Evolutionary conservation across 2,329 filamentous ascomycete species (phyloP).

Genomic region (Alternaria longipes): DNA sequence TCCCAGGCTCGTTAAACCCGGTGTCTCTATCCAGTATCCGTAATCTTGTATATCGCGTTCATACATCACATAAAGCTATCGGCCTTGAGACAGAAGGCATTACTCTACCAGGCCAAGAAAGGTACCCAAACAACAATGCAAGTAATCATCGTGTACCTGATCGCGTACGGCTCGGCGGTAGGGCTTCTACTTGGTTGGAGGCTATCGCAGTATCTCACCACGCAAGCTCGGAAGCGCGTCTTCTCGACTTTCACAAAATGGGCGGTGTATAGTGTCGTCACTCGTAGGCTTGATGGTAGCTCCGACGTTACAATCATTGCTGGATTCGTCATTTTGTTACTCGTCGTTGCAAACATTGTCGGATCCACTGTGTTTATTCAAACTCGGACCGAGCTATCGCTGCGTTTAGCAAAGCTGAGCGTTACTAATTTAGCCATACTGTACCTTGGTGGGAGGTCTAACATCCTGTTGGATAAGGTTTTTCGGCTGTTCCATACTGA

Average conservation of each 20-base stretch:
- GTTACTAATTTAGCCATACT: not conserved
- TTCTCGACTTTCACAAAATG: constrained; percentile 1
- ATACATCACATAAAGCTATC: not conserved
- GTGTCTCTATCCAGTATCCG: too few species aligned
- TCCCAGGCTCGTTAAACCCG: too few species aligned
- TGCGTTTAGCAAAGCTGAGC: not conserved
- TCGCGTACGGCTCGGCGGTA: not conserved
- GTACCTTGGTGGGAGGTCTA: constrained; percentile 3
- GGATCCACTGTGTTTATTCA: not conserved
- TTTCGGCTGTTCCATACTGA: constrained; percentile 1
- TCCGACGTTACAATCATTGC: not conserved
- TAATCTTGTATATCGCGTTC: not conserved
- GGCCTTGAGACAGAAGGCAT: not conserved
- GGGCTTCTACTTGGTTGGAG: constrained; percentile 3
- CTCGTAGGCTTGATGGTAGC: not conserved
- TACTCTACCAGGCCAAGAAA: not conserved
- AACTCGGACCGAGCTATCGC: not conserved
- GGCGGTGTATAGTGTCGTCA: not conserved
- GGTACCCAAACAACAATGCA: not conserved
- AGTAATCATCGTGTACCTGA: not conserved
- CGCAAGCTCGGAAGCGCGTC: not conserved
- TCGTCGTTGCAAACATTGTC: not conserved
- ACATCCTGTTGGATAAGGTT: not conserved
- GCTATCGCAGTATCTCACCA: not conserved
- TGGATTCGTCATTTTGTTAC: not conserved